Base-by-base conservation (phyloP, 2,329 filamentous ascomycete genomes). In the Davidsoniella neocaledoniae region DNA sequence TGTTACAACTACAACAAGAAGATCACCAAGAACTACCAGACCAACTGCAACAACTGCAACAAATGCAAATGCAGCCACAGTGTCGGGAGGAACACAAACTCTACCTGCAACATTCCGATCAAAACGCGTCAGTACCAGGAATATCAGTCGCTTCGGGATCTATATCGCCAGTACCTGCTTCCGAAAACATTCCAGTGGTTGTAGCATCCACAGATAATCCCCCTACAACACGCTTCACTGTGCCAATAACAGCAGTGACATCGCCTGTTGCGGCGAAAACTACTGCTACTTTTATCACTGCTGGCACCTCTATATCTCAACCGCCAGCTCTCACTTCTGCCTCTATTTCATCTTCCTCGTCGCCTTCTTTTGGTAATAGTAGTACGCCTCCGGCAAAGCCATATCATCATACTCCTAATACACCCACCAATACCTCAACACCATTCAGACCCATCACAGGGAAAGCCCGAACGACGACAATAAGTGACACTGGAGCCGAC, bases 181-280 rank as follows among this genome's bases (percentile, higher is more conserved):
- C 39, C 46, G 26, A 33, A 33, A 49, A 16, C 46, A 49, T 49
- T 49, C 46, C 46, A 46, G 36, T 7, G 26, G 43, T 40, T 37
- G 45, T 37, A 25, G 21, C 42, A 26, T 25, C 16, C 26, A 45
- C 43, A 45, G 12, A 16, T 43, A 43, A 21, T 44, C 33, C 43
- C 25, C 19, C 43, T 46, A 23, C 25, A n/a, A 21, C 25, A 43
- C 21, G n/a, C 40, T 33, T 10, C 10, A 9, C 26, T 33, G 8
- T 8, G 26, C 26, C 26, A 33, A 9, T 33, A 33, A 12, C 6
- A 26, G 19, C 44, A 23, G n/a, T 23, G 10, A 19, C 33, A 33
- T 17, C 19, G 5, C 14, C 44, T 17, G 38, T 37, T 46, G 36
- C 44, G 17, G 44, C 21, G 10, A 46, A 17, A 19, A 45, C 25